Evolutionary conservation across 441 rosid species (phyloP).

Genomic region (Corymbia calophylla): DNA sequence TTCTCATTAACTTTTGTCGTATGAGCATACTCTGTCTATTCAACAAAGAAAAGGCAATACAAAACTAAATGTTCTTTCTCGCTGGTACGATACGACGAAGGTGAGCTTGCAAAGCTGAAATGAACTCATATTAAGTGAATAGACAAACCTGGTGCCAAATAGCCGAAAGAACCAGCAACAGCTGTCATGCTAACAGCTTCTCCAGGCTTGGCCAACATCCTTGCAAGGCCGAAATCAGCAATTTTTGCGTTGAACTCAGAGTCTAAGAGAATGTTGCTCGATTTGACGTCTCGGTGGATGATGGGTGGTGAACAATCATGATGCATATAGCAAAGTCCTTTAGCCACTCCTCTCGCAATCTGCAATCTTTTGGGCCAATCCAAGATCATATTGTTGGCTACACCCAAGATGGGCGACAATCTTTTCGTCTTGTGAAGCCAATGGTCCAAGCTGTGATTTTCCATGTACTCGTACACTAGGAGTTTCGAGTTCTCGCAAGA

Average conservation of each 20-base stretch:
- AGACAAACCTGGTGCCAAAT: neutral
- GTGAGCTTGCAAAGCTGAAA: neutral
- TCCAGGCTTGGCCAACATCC: neutral
- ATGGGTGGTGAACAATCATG: neutral
- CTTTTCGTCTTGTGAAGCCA: neutral
- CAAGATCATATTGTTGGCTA: neutral
- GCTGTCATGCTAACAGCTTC: neutral
- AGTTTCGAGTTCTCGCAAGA: neutral
- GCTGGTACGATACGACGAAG: neutral
- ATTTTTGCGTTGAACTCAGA: neutral
- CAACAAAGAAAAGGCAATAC: neutral
- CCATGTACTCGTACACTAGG: neutral
- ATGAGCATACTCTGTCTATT: neutral
- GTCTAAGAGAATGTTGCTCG: neutral
- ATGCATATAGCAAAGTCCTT: neutral
- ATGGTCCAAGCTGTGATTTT: neutral
- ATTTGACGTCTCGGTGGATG: neutral
- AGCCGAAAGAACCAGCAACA: neutral
- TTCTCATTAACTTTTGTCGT: neutral
- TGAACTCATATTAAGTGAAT: neutral
- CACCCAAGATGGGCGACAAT: accelerated
- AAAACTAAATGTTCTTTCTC: neutral
- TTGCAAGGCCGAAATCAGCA: neutral
- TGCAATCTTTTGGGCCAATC: neutral
- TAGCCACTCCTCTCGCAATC: neutral